Conservation (phyloP, 1,284 basidiomycete species). For the Coniferiporia weirii region DNA sequence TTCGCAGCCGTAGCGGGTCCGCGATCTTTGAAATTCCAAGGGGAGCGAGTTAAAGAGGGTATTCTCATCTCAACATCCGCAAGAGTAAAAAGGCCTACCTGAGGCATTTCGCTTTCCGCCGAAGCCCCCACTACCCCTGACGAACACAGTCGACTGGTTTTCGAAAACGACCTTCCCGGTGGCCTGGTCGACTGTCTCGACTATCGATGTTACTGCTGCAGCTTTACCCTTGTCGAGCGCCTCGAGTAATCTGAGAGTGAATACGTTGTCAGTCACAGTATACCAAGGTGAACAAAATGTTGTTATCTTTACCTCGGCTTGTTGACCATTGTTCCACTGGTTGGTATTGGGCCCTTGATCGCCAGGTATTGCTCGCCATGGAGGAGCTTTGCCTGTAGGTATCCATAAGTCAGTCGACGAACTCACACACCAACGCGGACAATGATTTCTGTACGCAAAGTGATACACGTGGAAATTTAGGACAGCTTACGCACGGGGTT, state of each 20-base stretch:
- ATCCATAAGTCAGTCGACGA: neutral
- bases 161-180: conserved; percentile 86
- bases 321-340: conserved; percentile 78
- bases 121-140: conserved; percentile 94
- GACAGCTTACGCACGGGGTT: conserved; percentile 64
- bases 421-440: neutral
- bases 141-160: conserved; percentile 89
- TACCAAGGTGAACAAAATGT: conserved; percentile 1
- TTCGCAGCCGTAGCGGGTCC: conserved; percentile 87
- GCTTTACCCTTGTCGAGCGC: conserved; percentile 91
- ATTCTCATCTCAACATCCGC: neutral
- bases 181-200: conserved; percentile 75
- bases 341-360: conserved; percentile 87
- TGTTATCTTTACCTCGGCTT: conserved; percentile 52
- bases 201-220: conserved; percentile 76
- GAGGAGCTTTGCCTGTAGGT: conserved; percentile 78
- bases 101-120: conserved; percentile 85
- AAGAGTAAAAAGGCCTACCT: conserved; percentile 41
- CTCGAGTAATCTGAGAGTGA: conserved; percentile 58
- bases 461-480: no score
- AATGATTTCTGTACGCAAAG: no score
- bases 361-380: conserved; percentile 97
- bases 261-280: neutral
- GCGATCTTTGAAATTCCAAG: conserved; percentile 56
- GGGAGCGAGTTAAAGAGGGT: no score